Evolutionary conservation across 1,139 yeast species (phyloP).

Genomic region (Debaryomycetaceae sp.): DNA sequence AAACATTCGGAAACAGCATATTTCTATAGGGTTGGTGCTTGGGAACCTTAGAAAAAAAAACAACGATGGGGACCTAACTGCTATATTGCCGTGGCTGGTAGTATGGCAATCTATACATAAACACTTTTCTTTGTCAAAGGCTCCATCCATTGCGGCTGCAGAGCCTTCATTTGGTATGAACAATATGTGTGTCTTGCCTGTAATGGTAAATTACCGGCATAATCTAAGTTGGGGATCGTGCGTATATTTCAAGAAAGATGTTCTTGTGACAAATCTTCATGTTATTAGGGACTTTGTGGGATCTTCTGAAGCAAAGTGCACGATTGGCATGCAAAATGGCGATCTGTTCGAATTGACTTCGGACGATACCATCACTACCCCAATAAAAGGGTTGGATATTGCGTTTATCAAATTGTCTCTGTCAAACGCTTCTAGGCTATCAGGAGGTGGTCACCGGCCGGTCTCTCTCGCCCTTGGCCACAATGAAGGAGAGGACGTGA

Average conservation of each 20-base stretch:
- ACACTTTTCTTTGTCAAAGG: background rate
- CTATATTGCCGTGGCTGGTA: constrained; percentile 48
- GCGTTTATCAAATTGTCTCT: constrained; percentile 28
- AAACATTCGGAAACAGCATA: constrained; percentile 1
- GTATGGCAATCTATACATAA: constrained; percentile 7
- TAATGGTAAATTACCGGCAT: constrained; percentile 7
- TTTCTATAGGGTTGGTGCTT: constrained; percentile 49
- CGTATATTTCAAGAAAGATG: constrained; percentile 20
- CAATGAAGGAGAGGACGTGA: constrained; percentile 33
- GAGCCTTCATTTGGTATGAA: background rate
- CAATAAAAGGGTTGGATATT: constrained; percentile 32
- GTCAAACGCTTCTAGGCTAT: constrained; percentile 7
- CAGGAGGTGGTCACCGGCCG: constrained; percentile 5
- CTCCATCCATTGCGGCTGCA: background rate
- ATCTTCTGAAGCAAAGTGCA: constrained; percentile 3
- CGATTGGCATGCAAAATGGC: constrained; percentile 8
- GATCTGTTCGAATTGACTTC: constrained; percentile 6
- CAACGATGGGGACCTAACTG: constrained; percentile 60
- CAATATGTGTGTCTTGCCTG: constrained; percentile 14
- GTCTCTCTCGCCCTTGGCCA: constrained; percentile 9
- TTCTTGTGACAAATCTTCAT: constrained; percentile 35
- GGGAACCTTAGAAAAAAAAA: constrained; percentile 49
- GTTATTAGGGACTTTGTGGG: constrained; percentile 26
- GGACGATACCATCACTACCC: constrained; percentile 19
- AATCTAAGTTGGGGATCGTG: constrained; percentile 36